phyloP scores from a whole-genome alignment of 2,329 filamentous ascomycete genomes.

The Phyllosticta paracitricarpa region DNA sequence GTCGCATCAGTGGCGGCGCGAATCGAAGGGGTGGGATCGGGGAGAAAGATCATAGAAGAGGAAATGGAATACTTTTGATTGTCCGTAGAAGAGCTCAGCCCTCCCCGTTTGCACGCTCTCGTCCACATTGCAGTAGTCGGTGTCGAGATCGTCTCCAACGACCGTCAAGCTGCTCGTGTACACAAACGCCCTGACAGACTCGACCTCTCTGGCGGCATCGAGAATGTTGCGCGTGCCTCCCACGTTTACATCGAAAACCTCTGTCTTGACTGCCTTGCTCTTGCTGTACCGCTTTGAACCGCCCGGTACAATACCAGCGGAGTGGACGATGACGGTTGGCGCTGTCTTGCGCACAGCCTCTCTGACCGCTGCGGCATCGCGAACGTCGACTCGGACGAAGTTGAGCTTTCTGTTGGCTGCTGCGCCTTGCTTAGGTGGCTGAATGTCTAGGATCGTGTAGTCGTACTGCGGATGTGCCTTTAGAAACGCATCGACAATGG shows the following conservation, averaged over 20 bases:
- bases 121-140: slow-evolving; percentile 73
- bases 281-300: slow-evolving; percentile 31
- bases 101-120: slow-evolving; percentile 68
- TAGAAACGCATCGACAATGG: slow-evolving; percentile 31
- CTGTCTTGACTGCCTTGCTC: slow-evolving; percentile 33
- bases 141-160: slow-evolving; percentile 64
- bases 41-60: not conserved
- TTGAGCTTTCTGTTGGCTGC: slow-evolving; percentile 12
- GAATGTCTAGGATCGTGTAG: slow-evolving; percentile 30
- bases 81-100: slow-evolving; percentile 69
- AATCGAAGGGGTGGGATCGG: not conserved
- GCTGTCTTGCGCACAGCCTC: slow-evolving; percentile 49
- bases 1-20: not conserved
- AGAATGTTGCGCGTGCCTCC: slow-evolving; percentile 74
- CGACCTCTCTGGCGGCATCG: slow-evolving; percentile 56
- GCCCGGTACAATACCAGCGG: slow-evolving; percentile 48
- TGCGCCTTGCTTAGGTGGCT: not conserved
- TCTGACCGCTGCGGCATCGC: slow-evolving; percentile 23
- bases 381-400: slow-evolving; percentile 33
- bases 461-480: slow-evolving; percentile 26
- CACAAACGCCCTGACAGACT: slow-evolving; percentile 67
- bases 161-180: slow-evolving; percentile 88
- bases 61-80: slow-evolving; percentile 60
- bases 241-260: slow-evolving; percentile 77
- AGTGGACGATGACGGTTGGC: slow-evolving; percentile 84